Percentiles rank a stretch among this genome's conserved stretches.
phyloP scores from a whole-genome alignment of 139 green algal species.

The Micractinium sp. region DNA sequence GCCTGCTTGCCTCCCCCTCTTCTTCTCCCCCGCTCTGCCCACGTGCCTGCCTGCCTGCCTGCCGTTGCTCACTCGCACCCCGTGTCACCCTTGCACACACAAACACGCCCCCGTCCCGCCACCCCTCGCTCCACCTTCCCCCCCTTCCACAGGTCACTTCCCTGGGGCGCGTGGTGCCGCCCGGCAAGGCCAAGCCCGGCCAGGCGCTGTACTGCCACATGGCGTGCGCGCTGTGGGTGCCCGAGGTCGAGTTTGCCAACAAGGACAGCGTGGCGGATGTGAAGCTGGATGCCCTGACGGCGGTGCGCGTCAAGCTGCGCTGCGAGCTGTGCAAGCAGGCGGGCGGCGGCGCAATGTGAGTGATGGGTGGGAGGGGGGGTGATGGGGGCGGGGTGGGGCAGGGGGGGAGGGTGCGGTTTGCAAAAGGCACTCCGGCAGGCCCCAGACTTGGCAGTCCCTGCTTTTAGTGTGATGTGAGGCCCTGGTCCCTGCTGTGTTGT shows the following conservation, averaged over 20 bases:
- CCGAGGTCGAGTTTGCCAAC: slow-evolving; percentile 39
- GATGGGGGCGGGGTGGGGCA: not conserved
- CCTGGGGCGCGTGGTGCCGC: slow-evolving; percentile 23
- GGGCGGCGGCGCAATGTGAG: slow-evolving; percentile 53
- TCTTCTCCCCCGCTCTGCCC: no score
- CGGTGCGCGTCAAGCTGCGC: slow-evolving; percentile 32
- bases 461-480: no score
- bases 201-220: slow-evolving; percentile 35
- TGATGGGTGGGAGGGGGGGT: not conserved
- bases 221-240: slow-evolving; percentile 53
- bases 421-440: no score
- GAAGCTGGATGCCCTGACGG: slow-evolving; percentile 31
- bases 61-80: not conserved
- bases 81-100: no score
- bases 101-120: no score
- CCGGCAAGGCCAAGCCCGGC: not conserved
- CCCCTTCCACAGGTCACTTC: slow-evolving; percentile 22
- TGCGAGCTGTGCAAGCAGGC: slow-evolving; percentile 55
- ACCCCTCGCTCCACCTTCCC: not conserved
- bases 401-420: not conserved
- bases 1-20: no score
- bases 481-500: no score
- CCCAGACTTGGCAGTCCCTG: no score
- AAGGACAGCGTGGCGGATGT: slow-evolving; percentile 36
- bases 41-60: not conserved